Evolutionary conservation across 1,284 basidiomycete genomes (phyloP).

Genomic region (Malassezia furfur): DNA sequence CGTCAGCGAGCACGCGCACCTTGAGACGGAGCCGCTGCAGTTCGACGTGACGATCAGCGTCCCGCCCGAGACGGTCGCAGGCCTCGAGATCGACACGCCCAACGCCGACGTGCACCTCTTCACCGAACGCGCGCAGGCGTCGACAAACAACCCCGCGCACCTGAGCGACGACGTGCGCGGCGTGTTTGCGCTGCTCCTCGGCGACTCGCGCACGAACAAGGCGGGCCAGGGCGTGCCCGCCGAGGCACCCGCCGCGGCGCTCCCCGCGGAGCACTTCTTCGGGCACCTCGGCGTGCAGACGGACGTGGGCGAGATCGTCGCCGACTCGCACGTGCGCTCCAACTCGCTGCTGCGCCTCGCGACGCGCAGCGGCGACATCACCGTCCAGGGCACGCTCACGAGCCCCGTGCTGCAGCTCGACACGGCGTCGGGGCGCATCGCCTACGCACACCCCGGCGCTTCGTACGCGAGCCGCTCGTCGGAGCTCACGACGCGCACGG

Average conservation of each 20-base stretch:
- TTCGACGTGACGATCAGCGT: slow-evolving; percentile 31
- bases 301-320: slow-evolving; percentile 21
- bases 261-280: background rate
- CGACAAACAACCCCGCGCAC: background rate
- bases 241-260: too few species aligned
- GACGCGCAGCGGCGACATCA: background rate
- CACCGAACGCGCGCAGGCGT: slow-evolving; percentile 4
- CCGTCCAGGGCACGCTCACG: background rate
- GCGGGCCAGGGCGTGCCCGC: too few species aligned
- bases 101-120: slow-evolving; percentile 22
- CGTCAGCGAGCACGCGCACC: background rate
- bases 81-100: slow-evolving; percentile 25
- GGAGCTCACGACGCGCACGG: background rate
- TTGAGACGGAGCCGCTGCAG: slow-evolving; percentile 19
- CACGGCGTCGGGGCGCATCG: background rate
- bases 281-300: slow-evolving; percentile 23
- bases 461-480: background rate
- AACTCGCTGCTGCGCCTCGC: background rate
- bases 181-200: background rate
- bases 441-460: background rate
- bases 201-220: background rate
- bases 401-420: background rate
- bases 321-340: slow-evolving; percentile 8
- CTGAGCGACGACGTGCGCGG: background rate
- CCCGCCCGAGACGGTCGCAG: slow-evolving; percentile 23